These are phyloP conservation scores for Diospyros kaki DNA, from an alignment of 148 eudicot genomes.

Conservation along the genomic window DNA sequence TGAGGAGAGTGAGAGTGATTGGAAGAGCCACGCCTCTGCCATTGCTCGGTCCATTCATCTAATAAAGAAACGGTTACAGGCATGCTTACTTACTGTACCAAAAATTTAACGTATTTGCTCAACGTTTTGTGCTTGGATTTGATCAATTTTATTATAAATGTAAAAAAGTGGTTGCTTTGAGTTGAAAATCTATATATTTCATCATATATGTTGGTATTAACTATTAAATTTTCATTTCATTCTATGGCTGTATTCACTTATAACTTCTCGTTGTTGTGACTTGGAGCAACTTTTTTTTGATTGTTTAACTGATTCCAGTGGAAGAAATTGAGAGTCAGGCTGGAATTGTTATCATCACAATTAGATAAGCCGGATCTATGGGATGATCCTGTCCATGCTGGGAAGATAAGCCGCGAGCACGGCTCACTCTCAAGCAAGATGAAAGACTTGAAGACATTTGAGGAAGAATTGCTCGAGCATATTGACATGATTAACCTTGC, in stretches of 20 bases:
- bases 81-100: slow-evolving; percentile 4
- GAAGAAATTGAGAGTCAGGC: slow-evolving; percentile 59
- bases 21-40: slow-evolving; percentile 96
- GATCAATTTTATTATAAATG: neutral
- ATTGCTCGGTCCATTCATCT: slow-evolving; percentile 85
- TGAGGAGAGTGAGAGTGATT: slow-evolving; percentile 80
- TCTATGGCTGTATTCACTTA: neutral
- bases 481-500: slow-evolving; percentile 97
- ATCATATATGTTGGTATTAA: neutral
- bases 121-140: neutral
- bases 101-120: neutral
- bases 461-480: slow-evolving; percentile 79
- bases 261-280: neutral
- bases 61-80: slow-evolving; percentile 83
- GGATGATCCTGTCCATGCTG: slow-evolving; percentile 93
- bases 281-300: slow-evolving; percentile 7
- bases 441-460: slow-evolving; percentile 82
- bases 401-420: slow-evolving; percentile 88
- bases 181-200: neutral
- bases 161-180: neutral
- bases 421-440: slow-evolving; percentile 73
- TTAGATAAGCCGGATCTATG: slow-evolving; percentile 74
- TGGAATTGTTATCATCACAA: slow-evolving; percentile 64
- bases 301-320: slow-evolving; percentile 40
- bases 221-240: neutral